Evolutionary conservation across 1,284 basidiomycete genomes (phyloP), one percentile per base, ranked within the genome.

Genomic region (Polyporus tsugae): DNA sequence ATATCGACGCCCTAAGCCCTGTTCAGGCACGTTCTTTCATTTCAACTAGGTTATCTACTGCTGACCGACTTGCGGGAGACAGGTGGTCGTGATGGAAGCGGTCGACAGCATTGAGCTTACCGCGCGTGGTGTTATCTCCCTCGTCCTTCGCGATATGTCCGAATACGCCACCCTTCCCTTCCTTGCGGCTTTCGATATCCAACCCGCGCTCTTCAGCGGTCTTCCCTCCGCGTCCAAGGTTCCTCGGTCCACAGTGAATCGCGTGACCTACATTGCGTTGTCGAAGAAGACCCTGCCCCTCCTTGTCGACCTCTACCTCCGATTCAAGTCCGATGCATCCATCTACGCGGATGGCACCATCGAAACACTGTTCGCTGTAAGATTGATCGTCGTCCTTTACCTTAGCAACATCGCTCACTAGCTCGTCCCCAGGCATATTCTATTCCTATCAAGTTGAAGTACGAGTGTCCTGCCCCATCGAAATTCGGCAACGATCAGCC

Each of bases 391-490:
- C 19, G 39, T 22, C 33, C 42, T 11, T 19, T 22, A 46, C 19
- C 58, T n/a, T 60, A 7, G 58, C 19, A 39, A 41, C 25, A 13
- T 60, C 41, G 39, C 57, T 65, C 39, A 70, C 44, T 29, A 36
- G 33, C 25, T 67, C 35, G n/a, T 44, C 61, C 41, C 6, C 64
- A 96, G 94, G 92, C 95, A 0, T 95, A 94, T 74, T 89, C 93
- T 1, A 91, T 97, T 41, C 96, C 97, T 0, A 91, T 98, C 78
- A 96, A 96, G 78, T 83, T 99, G 70, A 97, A 97, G 80, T 98
- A 98, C 74, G 95, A 96, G 58, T 98, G 97, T 77, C 96, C 97
- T 0, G 82, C 92, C 0, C 86, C 96, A 0, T 95, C 91, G 55
- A 95, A 92, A 77, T 94, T 90, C 75, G 94, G 94, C 1, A 90